Percentiles rank a stretch among this genome's conserved stretches.
These are phyloP conservation scores for Chalaropsis thielavioides DNA, from an alignment of 2,329 filamentous ascomycete genomes.

Conservation along the genomic window DNA sequence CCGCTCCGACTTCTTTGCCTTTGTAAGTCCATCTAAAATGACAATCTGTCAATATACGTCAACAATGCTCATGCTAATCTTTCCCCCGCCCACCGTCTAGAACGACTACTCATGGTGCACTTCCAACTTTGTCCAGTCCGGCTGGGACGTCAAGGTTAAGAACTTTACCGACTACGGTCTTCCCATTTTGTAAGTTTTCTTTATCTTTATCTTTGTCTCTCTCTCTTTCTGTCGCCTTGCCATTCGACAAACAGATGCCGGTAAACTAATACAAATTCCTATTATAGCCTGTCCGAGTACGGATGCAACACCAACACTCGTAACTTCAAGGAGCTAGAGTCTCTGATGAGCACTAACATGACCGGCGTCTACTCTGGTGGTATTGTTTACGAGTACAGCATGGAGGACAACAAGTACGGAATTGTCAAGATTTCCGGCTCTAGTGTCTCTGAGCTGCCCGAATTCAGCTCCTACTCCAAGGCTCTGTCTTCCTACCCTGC, in stretches of 20 bases:
- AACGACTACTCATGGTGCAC: constrained; percentile 86
- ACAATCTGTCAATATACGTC: constrained; percentile 21
- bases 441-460: constrained; percentile 40
- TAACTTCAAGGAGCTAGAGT: constrained; percentile 61
- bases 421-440: constrained; percentile 50
- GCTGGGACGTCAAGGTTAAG: constrained; percentile 79
- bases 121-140: constrained; percentile 52
- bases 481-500: constrained; percentile 36
- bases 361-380: constrained; percentile 84
- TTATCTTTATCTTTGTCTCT: too few species aligned
- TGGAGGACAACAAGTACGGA: constrained; percentile 66
- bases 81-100: not conserved
- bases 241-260: too few species aligned
- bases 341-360: constrained; percentile 76
- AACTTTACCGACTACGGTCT: constrained; percentile 77
- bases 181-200: constrained; percentile 53
- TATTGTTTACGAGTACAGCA: constrained; percentile 86
- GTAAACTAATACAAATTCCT: not conserved
- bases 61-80: constrained; percentile 19
- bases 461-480: constrained; percentile 44
- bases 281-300: constrained; percentile 63
- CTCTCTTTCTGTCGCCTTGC: too few species aligned
- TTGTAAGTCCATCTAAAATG: constrained; percentile 26
- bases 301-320: constrained; percentile 76
- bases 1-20: constrained; percentile 77